Conservation (phyloP, 2,329 filamentous ascomycete genomes). For the Botrytis fragariae region DNA sequence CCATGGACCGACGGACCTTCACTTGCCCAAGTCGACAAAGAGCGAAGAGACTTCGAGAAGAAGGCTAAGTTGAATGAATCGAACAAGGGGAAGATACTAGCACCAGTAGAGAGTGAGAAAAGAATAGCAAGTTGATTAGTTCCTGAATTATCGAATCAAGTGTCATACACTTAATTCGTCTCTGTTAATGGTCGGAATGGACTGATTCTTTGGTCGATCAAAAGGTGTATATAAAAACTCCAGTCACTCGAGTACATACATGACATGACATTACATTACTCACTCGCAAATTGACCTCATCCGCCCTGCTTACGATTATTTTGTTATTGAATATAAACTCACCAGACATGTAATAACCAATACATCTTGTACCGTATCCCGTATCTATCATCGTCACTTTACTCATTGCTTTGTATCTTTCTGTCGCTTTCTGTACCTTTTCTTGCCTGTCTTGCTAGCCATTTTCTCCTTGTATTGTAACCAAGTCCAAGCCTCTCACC, state of each 20-base stretch:
- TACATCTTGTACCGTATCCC: background rate
- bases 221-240: background rate
- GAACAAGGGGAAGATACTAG: background rate
- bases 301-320: background rate
- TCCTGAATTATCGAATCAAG: background rate
- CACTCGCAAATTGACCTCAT: background rate
- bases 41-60: background rate
- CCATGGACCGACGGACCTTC: background rate
- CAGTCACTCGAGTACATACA: background rate
- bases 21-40: background rate
- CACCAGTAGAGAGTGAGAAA: background rate
- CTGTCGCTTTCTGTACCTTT: conserved; percentile 8
- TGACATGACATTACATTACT: background rate
- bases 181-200: background rate
- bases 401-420: background rate
- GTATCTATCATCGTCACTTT: background rate
- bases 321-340: background rate
- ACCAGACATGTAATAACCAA: background rate
- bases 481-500: background rate
- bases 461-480: background rate
- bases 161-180: background rate
- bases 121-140: background rate
- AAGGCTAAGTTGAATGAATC: background rate
- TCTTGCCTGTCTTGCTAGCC: conserved; percentile 4
- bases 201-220: background rate